Evolutionary conservation across 257 asterid genomes (phyloP).

Genomic region (Lithospermum erythrorhizon): DNA sequence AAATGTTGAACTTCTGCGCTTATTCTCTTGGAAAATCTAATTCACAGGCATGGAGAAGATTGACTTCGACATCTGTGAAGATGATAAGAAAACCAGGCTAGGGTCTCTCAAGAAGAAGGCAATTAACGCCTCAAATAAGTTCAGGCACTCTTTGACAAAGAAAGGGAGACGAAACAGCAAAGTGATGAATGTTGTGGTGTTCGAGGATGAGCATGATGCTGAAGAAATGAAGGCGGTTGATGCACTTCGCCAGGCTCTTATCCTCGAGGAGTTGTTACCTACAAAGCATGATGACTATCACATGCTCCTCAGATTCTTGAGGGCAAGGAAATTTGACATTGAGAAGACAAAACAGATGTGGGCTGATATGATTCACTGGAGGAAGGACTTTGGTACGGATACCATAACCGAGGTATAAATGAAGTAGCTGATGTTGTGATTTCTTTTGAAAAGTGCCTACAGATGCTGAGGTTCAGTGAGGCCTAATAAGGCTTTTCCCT

Average conservation of each 20-base stretch:
- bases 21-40: neutral
- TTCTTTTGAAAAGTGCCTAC: neutral
- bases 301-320: constrained; percentile 62
- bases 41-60: constrained; percentile 24
- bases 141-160: constrained; percentile 28
- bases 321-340: constrained; percentile 62
- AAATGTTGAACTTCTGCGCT: neutral
- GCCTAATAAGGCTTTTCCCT: neutral
- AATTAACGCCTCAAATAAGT: constrained; percentile 30
- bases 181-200: constrained; percentile 51
- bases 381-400: constrained; percentile 71
- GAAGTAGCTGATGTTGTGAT: neutral
- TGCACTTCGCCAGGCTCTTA: constrained; percentile 65
- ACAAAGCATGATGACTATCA: constrained; percentile 69
- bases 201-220: constrained; percentile 62
- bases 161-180: constrained; percentile 38
- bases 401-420: constrained; percentile 45
- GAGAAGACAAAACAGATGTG: constrained; percentile 85
- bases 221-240: constrained; percentile 69
- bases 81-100: constrained; percentile 29
- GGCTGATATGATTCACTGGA: constrained; percentile 77
- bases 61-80: constrained; percentile 23
- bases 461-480: neutral
- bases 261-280: constrained; percentile 68
- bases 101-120: constrained; percentile 33